phyloP scores from a whole-genome alignment of 371 early-diverging fungal genomes.

The Actinomucor elegans region DNA sequence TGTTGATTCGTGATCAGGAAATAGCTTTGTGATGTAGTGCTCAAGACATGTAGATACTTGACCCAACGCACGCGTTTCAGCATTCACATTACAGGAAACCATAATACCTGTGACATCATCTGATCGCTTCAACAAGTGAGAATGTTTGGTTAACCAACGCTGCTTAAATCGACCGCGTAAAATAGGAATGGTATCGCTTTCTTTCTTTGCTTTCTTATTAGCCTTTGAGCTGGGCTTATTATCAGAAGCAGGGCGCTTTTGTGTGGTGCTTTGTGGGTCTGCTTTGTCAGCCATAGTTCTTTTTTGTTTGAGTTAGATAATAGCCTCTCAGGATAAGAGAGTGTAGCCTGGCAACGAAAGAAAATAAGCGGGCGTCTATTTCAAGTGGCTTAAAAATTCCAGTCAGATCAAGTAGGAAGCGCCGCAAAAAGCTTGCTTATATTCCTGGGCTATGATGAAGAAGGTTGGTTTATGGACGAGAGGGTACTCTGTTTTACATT shows the following conservation, averaged over 20 bases:
- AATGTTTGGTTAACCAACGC: slow-evolving; percentile 55
- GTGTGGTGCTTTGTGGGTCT: background rate
- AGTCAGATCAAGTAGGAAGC: no score
- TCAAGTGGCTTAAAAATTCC: no score
- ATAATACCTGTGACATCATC: slow-evolving; percentile 41
- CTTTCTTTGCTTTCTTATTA: slow-evolving; percentile 19
- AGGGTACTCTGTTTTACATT: no score
- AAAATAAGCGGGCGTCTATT: no score
- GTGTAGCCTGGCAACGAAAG: no score
- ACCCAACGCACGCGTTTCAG: slow-evolving; percentile 58
- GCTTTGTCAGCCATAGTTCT: no score
- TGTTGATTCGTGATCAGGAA: slow-evolving; percentile 40
- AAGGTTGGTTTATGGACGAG: no score
- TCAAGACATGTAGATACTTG: slow-evolving; percentile 50
- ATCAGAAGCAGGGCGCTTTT: background rate
- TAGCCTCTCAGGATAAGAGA: no score
- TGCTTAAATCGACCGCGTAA: slow-evolving; percentile 52
- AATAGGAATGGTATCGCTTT: slow-evolving; percentile 49
- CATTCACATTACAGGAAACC: slow-evolving; percentile 45
- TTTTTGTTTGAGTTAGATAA: no score
- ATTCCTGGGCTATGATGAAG: no score
- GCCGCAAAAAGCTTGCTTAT: no score
- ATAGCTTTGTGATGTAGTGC: slow-evolving; percentile 33
- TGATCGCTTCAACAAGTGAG: slow-evolving; percentile 43
- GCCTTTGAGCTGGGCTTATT: background rate